Base-by-base conservation (phyloP, 176 grass and related monocot species). In the Zoysia japonica region DNA sequence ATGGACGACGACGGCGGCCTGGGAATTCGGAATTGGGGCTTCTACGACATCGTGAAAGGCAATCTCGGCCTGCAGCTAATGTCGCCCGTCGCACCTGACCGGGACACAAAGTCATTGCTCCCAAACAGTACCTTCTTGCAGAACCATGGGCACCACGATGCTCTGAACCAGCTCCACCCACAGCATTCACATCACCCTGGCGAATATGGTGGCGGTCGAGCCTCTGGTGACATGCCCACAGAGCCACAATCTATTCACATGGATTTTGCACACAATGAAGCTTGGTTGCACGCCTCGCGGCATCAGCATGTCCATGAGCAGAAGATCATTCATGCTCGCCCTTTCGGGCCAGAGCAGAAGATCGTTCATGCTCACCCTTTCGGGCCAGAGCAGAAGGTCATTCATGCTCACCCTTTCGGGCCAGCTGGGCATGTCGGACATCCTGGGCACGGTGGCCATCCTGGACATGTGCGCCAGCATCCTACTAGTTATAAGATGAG, bases 1-100 rank as follows among this genome's bases (percentile, higher is more conserved):
- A 94, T 94, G 94, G 91, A 97, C 74, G 93, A 90, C 13, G 90
- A 97, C 14, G 90, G 83, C 16, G 72, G 81, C 65, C 88, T 94
- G 39, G 80, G 91, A 39, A 85, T 94, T 55, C 87, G 87, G 85
- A 91, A 92, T 88, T 92, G 94, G 91, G 89, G 91, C 64, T 97
- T 86, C 88, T 97, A 94, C n/a, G 91, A 94, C 11, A 81, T 72
- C 1, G 71, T 88, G 28, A 97, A 97, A 88, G 75, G 84, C 68
- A 93, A 83, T 68, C 84, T 92, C 35, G 89, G 91, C 43, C 72
- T 97, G 56, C 91, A 93, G 85, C 89, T 94, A 13, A 97, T 97
- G 94, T 85, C 93, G 7, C 88, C 91, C 1, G 54, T 86, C 13
- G 50, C 91, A 1, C 12, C 82, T 4, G 89, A 90, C 10, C 80